Evolutionary conservation across 1,139 yeast genomes (phyloP), one percentile per base, ranked within the genome.

Genomic region (Debaryomyces sp.): DNA sequence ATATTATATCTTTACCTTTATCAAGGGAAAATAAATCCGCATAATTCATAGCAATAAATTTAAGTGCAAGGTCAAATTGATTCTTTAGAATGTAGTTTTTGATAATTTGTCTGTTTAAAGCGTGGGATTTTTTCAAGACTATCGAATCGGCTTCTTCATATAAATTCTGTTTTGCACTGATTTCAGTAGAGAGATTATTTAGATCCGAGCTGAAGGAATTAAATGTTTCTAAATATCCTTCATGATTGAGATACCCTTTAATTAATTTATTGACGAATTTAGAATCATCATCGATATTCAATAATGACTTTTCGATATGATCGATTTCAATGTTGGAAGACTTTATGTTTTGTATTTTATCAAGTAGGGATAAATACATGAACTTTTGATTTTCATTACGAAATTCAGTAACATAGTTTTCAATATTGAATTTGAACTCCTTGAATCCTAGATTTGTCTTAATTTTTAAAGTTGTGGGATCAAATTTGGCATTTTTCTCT

Each of bases 381-480:
- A 57, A 55, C 39, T 59, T 60, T 43, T 64, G 65, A 42, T 61
- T 59, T 32, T 64, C 64, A 2, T 53, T 52, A 49, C 78, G 78
- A 55, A 63, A 69, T 2, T 62, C 70, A 39, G 78, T 75, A 44
- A 87, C 81, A 63, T 88, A 87, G 50, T 80, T 78, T 47, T 79
- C 78, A 54, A 91, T 87, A 63, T 91, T 90, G 64, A 84, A 91
- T 48, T 77, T 71, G 63, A 91, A 91, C 48, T 82, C 76, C 46
- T 65, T 69, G 53, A 71, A 82, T 1, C 97, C 97, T 58, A 92
- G 87, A 62, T 91, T 92, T 4, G 95, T 80, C 13, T 68, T 70
- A 1, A 88, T 72, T 44, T 58, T 56, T 9, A 63, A 49, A 9
- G 39, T 52, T 2, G 64, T 55, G 3, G 63, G 55, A 12, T 51